Evolutionary conservation across 1,284 basidiomycete species (phyloP).

Genomic region (Apiotrichum domesticum): DNA sequence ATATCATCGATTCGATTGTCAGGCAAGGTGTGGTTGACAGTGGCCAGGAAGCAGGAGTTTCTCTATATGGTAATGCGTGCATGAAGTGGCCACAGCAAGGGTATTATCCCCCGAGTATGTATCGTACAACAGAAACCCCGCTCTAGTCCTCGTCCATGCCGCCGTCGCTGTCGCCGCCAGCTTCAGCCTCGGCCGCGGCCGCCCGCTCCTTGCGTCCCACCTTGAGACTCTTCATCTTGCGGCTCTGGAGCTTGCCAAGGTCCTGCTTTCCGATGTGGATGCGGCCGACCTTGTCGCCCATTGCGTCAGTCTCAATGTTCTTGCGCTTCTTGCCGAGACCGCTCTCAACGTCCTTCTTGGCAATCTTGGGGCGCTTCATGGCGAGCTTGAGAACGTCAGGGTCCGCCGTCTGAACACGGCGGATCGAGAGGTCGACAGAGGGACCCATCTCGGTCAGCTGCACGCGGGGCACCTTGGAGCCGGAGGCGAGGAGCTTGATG

Average conservation of each 20-base stretch:
- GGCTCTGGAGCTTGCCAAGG: conserved; percentile 66
- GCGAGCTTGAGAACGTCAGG: conserved; percentile 73
- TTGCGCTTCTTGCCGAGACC: conserved; percentile 88
- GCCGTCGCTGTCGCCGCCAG: conserved; percentile 7
- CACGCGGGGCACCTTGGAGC: conserved; percentile 66
- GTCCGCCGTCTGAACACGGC: conserved; percentile 69
- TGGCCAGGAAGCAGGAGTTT: too few relatives aligned
- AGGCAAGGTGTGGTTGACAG: too few relatives aligned
- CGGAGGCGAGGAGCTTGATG: conserved; percentile 66
- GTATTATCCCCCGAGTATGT: neutral
- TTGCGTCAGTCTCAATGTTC: conserved; percentile 95
- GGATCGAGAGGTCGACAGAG: conserved; percentile 72
- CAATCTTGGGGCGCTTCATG: conserved; percentile 76
- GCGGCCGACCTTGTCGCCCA: conserved; percentile 90
- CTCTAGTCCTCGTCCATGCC: conserved; percentile 19
- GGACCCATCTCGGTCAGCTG: conserved; percentile 88
- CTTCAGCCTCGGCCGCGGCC: conserved; percentile 16
- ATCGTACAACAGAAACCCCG: conserved; percentile 9
- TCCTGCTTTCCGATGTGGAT: conserved; percentile 90
- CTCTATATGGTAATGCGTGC: conserved; percentile 5
- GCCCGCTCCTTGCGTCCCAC: conserved; percentile 25
- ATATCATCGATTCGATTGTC: neutral
- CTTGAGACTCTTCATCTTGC: conserved; percentile 49
- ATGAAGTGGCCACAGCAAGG: conserved; percentile 1
- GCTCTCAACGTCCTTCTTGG: conserved; percentile 74